These are phyloP conservation scores for Magnaporthales sp. DNA, from an alignment of 2,329 filamentous ascomycete genomes.

Conservation along the genomic window DNA sequence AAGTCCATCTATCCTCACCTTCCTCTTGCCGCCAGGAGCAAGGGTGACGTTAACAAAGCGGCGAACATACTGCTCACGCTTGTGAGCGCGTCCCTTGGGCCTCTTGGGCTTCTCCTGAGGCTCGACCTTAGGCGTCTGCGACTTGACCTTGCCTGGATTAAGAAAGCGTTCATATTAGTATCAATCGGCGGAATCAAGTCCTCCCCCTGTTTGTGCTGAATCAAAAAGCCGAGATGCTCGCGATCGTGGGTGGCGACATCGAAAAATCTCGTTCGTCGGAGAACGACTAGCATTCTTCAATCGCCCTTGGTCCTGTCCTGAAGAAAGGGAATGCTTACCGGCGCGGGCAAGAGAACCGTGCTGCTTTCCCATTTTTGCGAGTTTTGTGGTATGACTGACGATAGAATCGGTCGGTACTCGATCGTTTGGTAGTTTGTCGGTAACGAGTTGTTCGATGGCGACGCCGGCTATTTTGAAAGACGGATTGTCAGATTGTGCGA, in stretches of 20 bases:
- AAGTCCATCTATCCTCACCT: conserved; percentile 50
- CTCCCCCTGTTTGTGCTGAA: not conserved
- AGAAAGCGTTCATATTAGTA: not conserved
- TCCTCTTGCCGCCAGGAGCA: conserved; percentile 86
- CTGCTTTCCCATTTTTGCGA: conserved; percentile 7
- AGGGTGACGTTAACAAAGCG: conserved; percentile 98
- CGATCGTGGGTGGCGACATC: not conserved
- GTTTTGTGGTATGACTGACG: not conserved
- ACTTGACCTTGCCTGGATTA: conserved; percentile 75
- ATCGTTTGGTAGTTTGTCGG: not conserved
- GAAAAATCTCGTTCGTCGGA: not conserved
- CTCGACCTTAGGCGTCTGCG: conserved; percentile 88
- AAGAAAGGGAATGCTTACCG: not conserved
- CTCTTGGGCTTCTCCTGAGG: conserved; percentile 92
- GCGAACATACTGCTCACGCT: conserved; percentile 92
- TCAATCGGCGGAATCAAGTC: not conserved
- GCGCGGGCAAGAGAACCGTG: conserved; percentile 7
- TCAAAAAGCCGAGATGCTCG: not conserved
- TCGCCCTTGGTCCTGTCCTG: not conserved
- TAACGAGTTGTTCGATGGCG: not conserved
- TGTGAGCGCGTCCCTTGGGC: conserved; percentile 95
- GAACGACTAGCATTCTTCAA: not conserved
- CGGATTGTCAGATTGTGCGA: conserved; percentile 1
- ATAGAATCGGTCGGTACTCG: conserved; percentile 1
- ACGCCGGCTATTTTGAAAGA: not conserved